These are phyloP conservation scores for Lindgomyces ingoldianus DNA, from an alignment of 495 filamentous ascomycete genomes.

Conservation along the genomic window DNA sequence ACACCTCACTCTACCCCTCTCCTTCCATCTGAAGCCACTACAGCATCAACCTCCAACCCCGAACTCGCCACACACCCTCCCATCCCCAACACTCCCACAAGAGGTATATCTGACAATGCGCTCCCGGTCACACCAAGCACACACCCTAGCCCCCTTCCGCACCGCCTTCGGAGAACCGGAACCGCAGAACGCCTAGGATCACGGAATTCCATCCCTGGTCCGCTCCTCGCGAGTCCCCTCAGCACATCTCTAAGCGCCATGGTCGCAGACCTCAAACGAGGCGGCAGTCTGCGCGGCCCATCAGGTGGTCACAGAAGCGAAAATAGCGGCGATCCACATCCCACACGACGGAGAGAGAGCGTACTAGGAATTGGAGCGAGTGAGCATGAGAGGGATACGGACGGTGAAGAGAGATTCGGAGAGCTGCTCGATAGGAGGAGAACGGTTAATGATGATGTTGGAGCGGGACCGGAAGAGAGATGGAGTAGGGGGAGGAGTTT, in stretches of 20 bases:
- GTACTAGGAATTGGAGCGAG: constrained; percentile 20
- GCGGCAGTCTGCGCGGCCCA: constrained; percentile 17
- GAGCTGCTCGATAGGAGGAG: constrained; percentile 23
- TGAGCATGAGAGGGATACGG: constrained; percentile 12
- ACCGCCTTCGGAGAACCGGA: constrained; percentile 24
- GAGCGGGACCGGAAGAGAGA: neutral
- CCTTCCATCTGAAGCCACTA: constrained; percentile 31
- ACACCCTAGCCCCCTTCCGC: constrained; percentile 7
- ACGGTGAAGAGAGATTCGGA: constrained; percentile 15
- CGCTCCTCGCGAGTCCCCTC: constrained; percentile 41
- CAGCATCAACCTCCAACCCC: constrained; percentile 23
- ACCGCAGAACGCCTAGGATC: constrained; percentile 26
- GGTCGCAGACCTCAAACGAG: constrained; percentile 52
- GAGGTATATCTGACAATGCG: constrained; percentile 17
- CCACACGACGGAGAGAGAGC: constrained; percentile 14
- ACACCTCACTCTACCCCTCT: constrained; percentile 33
- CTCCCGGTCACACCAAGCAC: constrained; percentile 15
- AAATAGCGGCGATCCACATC: neutral
- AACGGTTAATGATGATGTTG: constrained; percentile 6
- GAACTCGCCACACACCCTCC: constrained; percentile 15
- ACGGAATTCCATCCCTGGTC: constrained; percentile 37
- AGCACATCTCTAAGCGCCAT: constrained; percentile 41
- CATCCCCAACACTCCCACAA: constrained; percentile 20
- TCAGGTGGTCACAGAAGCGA: too few relatives aligned
- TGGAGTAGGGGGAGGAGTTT: constrained; percentile 38